Conservation (phyloP, 495 filamentous ascomycete genomes). For the Trichoderma reesei region DNA sequence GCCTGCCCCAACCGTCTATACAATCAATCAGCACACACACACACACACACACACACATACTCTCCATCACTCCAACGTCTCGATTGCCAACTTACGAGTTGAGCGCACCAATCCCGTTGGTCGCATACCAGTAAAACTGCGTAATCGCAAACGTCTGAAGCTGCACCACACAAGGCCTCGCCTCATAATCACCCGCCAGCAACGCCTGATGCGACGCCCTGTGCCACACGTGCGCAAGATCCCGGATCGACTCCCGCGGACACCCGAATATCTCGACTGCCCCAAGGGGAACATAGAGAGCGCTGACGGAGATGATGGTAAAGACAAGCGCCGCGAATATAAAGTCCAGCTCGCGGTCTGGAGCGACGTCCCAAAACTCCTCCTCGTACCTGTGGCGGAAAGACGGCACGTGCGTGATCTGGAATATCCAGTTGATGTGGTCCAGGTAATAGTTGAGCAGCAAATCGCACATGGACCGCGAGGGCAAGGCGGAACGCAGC, state of each 20-base stretch:
- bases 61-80: background rate
- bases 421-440: conserved; percentile 2
- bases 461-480: background rate
- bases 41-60: background rate
- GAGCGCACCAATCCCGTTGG: background rate
- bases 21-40: background rate
- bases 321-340: background rate
- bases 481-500: background rate
- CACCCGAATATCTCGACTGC: background rate
- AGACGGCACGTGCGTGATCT: conserved; percentile 3
- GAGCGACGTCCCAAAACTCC: background rate
- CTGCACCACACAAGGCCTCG: background rate
- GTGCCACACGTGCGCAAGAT: background rate
- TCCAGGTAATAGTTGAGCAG: conserved; percentile 4
- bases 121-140: conserved; percentile 3
- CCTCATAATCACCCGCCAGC: background rate
- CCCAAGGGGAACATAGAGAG: background rate
- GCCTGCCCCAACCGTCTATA: background rate
- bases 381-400: background rate
- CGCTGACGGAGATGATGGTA: conserved; percentile 4
- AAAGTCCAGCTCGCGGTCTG: background rate
- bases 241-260: background rate
- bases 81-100: background rate
- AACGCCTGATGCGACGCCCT: background rate
- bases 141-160: background rate